Evolutionary conservation across 2,329 filamentous ascomycete species (phyloP), one percentile per base, ranked within the genome.

Genomic region (Penicillium digitatum): DNA sequence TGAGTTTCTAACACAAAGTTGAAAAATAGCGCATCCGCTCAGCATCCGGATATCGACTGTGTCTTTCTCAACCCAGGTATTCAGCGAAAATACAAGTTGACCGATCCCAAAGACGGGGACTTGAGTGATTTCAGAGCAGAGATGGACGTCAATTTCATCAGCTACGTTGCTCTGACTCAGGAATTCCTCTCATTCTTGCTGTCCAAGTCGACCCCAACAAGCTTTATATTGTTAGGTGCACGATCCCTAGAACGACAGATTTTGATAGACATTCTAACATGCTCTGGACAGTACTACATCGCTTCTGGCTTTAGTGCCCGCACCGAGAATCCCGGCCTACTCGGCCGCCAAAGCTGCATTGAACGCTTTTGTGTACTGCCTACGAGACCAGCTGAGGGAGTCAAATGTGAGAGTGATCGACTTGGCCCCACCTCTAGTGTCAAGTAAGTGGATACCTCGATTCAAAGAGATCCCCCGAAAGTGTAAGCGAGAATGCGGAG

Each of bases 291-390:
- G 75, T 53, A 77, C 74, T 1, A 66, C 68, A 11, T 78, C 76
- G 0, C 74, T 74, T 44, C 71, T 83, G 3, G 74, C 75, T 9
- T 66, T 82, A 10, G 70, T 82, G 11, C 81, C 80, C 0, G 69
- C 76, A 1, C 66, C 72, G n/a, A 66, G 70, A 0, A 74, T 78
- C 61, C 74, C 76, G 1, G 80, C 78, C 34, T 84, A 83, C 71
- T 81, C 76, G 49, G 79, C 79, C 2, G 77, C 77, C 11, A 52
- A 52, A 27, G 49, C 49, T n/a, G 49, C 49, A 1, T 8, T 52
- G 24, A 35, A 39, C 10, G 40, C 42, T 7, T 52, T 52, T n/a
- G 8, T 32, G 5, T 44, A 38, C 16, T 43, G 40, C 10, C 26
- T 52, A 24, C 49, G 49, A 27, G 34, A 43, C 27, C 49, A 52